Base-by-base conservation (phyloP, 768 basidiomycete genomes). In the Suillus subaureus region DNA sequence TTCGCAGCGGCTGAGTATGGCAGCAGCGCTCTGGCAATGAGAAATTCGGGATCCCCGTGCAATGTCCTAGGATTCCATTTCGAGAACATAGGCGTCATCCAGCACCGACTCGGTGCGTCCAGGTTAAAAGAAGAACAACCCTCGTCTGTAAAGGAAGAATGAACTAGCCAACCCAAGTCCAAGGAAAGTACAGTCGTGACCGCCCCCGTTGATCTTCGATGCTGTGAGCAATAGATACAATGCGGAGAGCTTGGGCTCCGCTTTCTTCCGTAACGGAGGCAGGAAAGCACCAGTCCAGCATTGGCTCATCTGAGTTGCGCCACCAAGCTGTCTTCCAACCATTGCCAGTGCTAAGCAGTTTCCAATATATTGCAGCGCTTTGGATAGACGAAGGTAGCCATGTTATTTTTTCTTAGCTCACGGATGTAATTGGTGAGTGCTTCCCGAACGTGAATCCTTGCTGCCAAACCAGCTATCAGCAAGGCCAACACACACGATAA, bases 1-100 rank as follows among this genome's bases (percentile, higher is more conserved):
- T 31, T 75, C 79, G 31, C 76, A 79, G 7, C 64, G 55, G 31
- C 64, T 26, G 18, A 82, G 72, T 28, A 83, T 61, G 23, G 61
- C 63, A 64, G 72, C 72, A 21, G 77, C 78, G 5, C 28, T 42
- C 33, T 56, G 33, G 21, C 12, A 35, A 37, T 13, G 55, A 35
- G 55, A 35, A 33, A 35, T 33, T 54, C 9, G 52, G 18, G 18
- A 35, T 55, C 31, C 33, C 16, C 6, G 6, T 55, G 21, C 33
- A 55, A 55, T 55, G 18, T 12, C 12, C 54, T 21, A 55, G 11
- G 1, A 33, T 12, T 55, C 54, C 33, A 35, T 23, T n/a, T 55
- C 33, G 12, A 35, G 33, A 16, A 55, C 33, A 35, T 11, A 35
- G 3, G 31, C 15, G 33, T n/a, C n/a, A 13, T 35, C 33, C 18